Conservation (phyloP, 2,329 filamentous ascomycete species). For the Orbilia ellipsospora region DNA sequence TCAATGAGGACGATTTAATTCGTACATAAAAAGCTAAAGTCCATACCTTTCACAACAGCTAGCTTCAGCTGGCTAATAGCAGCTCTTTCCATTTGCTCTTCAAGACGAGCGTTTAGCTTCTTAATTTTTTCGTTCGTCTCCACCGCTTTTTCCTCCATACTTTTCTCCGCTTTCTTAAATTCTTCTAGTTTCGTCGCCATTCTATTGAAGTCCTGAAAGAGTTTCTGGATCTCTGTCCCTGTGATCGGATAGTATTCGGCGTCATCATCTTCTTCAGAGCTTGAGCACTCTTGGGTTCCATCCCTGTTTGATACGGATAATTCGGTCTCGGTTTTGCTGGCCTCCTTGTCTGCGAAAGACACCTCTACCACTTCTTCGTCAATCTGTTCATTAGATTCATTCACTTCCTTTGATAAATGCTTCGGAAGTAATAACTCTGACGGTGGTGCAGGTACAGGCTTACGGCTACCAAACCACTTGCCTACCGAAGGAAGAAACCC, state of each 20-base stretch:
- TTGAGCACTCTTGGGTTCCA: too few species aligned
- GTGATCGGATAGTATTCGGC: not conserved
- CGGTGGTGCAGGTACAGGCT: not conserved
- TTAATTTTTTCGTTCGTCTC: not conserved
- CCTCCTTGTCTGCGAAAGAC: too few species aligned
- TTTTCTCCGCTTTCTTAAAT: slow-evolving; percentile 1
- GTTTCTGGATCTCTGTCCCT: not conserved
- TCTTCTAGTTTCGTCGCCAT: not conserved
- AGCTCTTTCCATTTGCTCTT: not conserved
- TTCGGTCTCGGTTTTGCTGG: too few species aligned
- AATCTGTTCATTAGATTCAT: too few species aligned
- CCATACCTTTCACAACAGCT: slow-evolving; percentile 25
- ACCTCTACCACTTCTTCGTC: too few species aligned
- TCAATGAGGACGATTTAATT: not conserved
- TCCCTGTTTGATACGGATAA: too few species aligned
- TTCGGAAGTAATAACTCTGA: not conserved
- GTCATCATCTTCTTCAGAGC: not conserved
- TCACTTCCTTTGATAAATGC: too few species aligned
- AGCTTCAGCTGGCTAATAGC: slow-evolving; percentile 9
- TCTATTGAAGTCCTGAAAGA: not conserved
- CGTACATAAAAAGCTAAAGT: not conserved
- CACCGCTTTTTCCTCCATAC: not conserved
- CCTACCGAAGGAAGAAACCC: slow-evolving; percentile 22
- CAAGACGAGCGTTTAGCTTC: not conserved
- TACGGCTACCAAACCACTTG: not conserved